Evolutionary conservation across 2,329 filamentous ascomycete genomes (phyloP), one percentile per base, ranked within the genome.

Genomic region (Elsinoe australis): DNA sequence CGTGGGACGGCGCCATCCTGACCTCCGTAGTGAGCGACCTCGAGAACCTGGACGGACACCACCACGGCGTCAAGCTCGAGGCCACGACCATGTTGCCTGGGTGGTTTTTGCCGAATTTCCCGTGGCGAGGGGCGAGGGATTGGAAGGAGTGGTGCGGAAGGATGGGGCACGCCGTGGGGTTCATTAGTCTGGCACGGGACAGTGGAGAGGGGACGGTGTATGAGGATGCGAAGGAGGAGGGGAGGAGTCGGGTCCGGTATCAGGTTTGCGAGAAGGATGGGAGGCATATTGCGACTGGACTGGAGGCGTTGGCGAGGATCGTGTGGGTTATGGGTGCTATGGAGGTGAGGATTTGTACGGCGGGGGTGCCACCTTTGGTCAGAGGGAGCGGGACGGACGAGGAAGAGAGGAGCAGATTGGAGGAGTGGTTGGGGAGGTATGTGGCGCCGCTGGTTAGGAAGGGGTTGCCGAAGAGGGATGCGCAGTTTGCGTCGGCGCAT

Each of bases 1-100:
- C 64, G 1, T 72, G 73, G 73, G 72, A 80, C 74, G 83, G 87
- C 12, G 76, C 80, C 1, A 89, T 89, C 56, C 77, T 95, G 51
- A 95, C 89, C 0, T 77, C 79, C 3, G 81, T 89, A 14, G 82
- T 86, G 54, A 78, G 74, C 34, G 80, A 85, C 47, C 87, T 89
- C 56, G 85, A 94, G 54, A 83, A 95, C 56, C 72, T 89, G 0
- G 87, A 95, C 61, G 78, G 78, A 4, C 72, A 80, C 33, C 87
- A 87, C 50, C 87, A 95, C 58, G 90, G 90, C 31, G 74, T 75
- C 41, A 94, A 94, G 64, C 71, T 95, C 21, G 88, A 95, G 70
- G 73, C 80, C 7, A 78, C 78, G 1, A 77, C 76, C 58, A 89
- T 92, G 83, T 59, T 87, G 59, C 87, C 88, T 0, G 77, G 80